Evolutionary conservation across 2,329 filamentous ascomycete species (phyloP).

Genomic region (Aspergillus sp.): DNA sequence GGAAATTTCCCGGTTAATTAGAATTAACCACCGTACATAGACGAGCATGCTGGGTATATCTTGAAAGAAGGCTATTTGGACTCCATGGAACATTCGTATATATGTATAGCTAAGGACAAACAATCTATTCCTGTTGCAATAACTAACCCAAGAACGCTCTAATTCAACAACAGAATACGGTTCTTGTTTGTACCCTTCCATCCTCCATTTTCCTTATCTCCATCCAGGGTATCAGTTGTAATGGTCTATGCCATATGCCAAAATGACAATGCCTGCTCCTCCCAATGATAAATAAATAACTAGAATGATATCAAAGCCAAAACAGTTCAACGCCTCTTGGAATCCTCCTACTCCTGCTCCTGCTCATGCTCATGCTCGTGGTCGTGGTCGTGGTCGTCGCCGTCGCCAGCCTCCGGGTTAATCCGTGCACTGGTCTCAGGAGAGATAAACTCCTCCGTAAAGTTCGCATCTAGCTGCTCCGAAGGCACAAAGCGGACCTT

Average conservation of each 20-base stretch:
- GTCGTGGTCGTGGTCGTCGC: constrained; percentile 15
- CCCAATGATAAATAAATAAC: background rate
- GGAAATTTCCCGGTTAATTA: constrained; percentile 17
- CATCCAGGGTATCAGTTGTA: constrained; percentile 1
- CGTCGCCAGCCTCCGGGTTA: constrained; percentile 50
- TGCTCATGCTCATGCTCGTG: constrained; percentile 34
- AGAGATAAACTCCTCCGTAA: constrained; percentile 73
- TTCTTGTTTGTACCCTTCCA: background rate
- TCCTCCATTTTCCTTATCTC: background rate
- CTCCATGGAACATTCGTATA: too few species aligned
- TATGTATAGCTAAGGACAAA: too few species aligned
- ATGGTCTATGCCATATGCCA: background rate
- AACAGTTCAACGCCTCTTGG: constrained; percentile 17
- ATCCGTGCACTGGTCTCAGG: constrained; percentile 53
- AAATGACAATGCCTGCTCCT: background rate
- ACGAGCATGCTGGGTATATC: too few species aligned
- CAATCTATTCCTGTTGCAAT: too few species aligned
- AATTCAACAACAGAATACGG: too few species aligned
- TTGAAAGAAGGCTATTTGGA: too few species aligned
- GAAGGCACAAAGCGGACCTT: constrained; percentile 75
- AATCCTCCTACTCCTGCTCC: constrained; percentile 23
- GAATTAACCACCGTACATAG: background rate
- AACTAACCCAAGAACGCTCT: too few species aligned
- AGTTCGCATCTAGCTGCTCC: constrained; percentile 48
- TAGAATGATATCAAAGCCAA: background rate